Base-by-base conservation (phyloP, 2,329 filamentous ascomycete species). In the Phyllosticta citriasiana region DNA sequence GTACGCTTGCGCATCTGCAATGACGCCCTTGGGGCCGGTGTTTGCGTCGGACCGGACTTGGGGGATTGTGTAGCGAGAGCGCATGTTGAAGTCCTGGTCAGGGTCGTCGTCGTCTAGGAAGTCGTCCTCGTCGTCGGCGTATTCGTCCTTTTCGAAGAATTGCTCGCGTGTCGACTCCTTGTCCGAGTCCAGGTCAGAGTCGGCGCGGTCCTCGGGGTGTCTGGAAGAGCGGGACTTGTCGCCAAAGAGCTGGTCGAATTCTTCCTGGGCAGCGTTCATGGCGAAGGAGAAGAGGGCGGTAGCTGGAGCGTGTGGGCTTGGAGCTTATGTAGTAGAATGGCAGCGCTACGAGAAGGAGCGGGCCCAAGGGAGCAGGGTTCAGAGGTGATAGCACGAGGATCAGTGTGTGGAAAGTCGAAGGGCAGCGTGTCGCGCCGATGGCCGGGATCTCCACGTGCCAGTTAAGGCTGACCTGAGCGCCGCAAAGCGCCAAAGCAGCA, bases 11-110 rank as follows among this genome's bases (percentile, higher is more conserved):
- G 89, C 89, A 71, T 94, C 89, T 67, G 89, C 88, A 69, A 94
- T 93, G 73, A 94, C 89, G 64, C 89, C 89, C 78, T 93, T 93
- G 66, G 91, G 89, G 55, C 89, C 89, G 2, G 89, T 93, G 66
- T 88, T 86, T 66, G 84, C 82, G 62, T 87, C 86, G 59, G 78
- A 84, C 72, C 89, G 73, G 63, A 88, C 82, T 69, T 80, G 82
- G 68, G 89, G 74, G 72, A 80, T 76, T 67, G 76, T 77, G 72
- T 79, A 80, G 66, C 82, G 76, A 63, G 80, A 78, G 58, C 85
- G 82, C 73, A 85, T 85, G 25, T 27, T 53, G 55, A 55, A 52
- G 14, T 54, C 24, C 68, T 86, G 70, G 65, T 70, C 67, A 57
- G 73, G 69, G 26, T 74, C 63, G 57, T 68, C 63, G 27, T 63